Percentiles rank a stretch among this genome's conserved stretches.
phyloP scores from a whole-genome alignment of 371 early-diverging fungal genomes.

The Haplosporangium sp. region DNA sequence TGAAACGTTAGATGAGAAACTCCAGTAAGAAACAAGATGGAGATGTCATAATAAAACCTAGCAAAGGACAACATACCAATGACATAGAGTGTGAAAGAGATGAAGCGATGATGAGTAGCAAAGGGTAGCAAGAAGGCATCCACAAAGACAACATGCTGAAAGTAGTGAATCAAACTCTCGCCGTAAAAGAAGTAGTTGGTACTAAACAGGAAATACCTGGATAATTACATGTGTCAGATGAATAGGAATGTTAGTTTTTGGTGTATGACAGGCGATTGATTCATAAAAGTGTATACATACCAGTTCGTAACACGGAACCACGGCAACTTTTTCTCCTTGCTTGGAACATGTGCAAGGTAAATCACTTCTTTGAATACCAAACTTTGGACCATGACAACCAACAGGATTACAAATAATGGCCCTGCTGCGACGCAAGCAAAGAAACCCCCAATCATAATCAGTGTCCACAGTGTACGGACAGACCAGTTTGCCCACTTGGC shows the following conservation, averaged over 20 bases:
- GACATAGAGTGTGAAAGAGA: conserved; percentile 90
- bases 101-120: conserved; percentile 94
- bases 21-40: no score
- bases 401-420: conserved; percentile 80
- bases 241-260: no score
- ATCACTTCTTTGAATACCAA: conserved; percentile 93
- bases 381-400: conserved; percentile 87
- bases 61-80: conserved; percentile 64
- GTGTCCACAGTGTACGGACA: conserved; percentile 69
- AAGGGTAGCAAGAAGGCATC: conserved; percentile 87
- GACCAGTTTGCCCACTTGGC: conserved; percentile 85
- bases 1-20: no score
- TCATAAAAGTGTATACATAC: conserved; percentile 63
- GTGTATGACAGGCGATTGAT: no score
- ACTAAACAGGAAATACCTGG: conserved; percentile 83
- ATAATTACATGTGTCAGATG: background rate
- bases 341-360: conserved; percentile 85
- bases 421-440: conserved; percentile 84
- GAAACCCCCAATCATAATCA: conserved; percentile 91
- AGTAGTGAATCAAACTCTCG: conserved; percentile 91
- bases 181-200: conserved; percentile 95
- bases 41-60: background rate
- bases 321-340: conserved; percentile 86
- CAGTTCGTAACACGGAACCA: conserved; percentile 95
- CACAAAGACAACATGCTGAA: conserved; percentile 80